Evolutionary conservation across 768 basidiomycete genomes (phyloP), one percentile per base, ranked within the genome.

Genomic region (Leccinum rimulosum): DNA sequence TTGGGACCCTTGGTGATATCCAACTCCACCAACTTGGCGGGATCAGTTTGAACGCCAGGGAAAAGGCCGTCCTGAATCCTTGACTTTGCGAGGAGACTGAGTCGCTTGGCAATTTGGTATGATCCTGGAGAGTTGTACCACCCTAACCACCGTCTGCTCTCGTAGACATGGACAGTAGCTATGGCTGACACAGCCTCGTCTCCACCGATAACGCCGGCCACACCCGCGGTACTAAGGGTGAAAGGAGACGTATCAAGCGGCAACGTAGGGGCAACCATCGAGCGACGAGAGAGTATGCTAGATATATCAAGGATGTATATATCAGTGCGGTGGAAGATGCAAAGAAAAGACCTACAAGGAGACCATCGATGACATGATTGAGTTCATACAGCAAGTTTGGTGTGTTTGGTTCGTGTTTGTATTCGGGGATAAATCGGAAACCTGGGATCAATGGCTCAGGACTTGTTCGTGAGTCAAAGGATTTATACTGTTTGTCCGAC

Each of bases 111-210:
- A 9, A 77, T 68, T 25, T 62, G 58, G 55, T 73, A 75, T 11
- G 75, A 73, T 14, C 75, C 75, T 3, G 75, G 75, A 11, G 76
- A 63, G 40, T 77, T 76, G 40, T 76, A 77, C 72, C 74, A 77
- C 6, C 75, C 75, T 14, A 77, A 40, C 71, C 68, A 76, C 28
- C 61, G 68, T 50, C 73, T 69, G 8, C 68, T 66, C 54, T 68
- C 64, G 55, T 68, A 73, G 17, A 77, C 58, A 51, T 76, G 76
- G 14, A 77, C 69, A 2, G 74, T 74, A 1, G 70, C 68, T 72
- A 77, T 76, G 22, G 76, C 73, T 1, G 76, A 69, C 6, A 77
- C 66, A 7, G 75, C 75, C 40, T 76, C 75, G 12, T 76, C 75
- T 10, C 75, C 75, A 31, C 75, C 75, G 33, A 76, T 69, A 52